Conservation (phyloP, 208 protist genomes). For the Porcisia hertigi region DNA sequence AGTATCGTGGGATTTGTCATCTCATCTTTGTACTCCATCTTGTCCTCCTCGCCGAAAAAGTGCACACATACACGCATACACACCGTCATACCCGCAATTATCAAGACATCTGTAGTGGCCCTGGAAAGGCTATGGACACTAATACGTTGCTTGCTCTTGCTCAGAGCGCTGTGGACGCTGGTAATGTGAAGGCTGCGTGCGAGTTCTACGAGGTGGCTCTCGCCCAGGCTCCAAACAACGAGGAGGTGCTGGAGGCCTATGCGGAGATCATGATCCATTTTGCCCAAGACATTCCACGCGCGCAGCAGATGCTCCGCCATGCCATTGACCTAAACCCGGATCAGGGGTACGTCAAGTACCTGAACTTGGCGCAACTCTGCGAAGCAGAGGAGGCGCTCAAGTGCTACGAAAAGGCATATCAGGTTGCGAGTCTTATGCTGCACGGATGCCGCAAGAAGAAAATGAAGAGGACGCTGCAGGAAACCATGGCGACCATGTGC, state of each 20-base stretch:
- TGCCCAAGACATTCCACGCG: constrained; percentile 61
- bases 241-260: constrained; percentile 91
- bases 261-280: constrained; percentile 92
- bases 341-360: constrained; percentile 88
- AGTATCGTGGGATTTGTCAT: neutral
- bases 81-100: neutral
- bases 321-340: constrained; percentile 85
- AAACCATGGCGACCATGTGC: constrained; percentile 84
- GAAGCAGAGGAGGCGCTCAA: constrained; percentile 75
- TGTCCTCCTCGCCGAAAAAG: too few relatives aligned
- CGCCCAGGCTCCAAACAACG: constrained; percentile 71
- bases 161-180: constrained; percentile 83
- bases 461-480: constrained; percentile 48
- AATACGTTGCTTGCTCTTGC: constrained; percentile 73
- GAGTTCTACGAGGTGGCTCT: constrained; percentile 89
- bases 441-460: constrained; percentile 55
- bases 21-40: neutral
- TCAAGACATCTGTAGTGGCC: neutral
- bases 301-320: constrained; percentile 84
- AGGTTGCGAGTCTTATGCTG: constrained; percentile 66
- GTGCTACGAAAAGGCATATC: constrained; percentile 80
- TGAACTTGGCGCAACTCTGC: constrained; percentile 89
- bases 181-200: constrained; percentile 81
- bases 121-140: constrained; percentile 58
- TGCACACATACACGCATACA: neutral